These are phyloP conservation scores for Phaeosphaeria sp. DNA, from an alignment of 2,329 filamentous ascomycete genomes.

Conservation along the genomic window DNA sequence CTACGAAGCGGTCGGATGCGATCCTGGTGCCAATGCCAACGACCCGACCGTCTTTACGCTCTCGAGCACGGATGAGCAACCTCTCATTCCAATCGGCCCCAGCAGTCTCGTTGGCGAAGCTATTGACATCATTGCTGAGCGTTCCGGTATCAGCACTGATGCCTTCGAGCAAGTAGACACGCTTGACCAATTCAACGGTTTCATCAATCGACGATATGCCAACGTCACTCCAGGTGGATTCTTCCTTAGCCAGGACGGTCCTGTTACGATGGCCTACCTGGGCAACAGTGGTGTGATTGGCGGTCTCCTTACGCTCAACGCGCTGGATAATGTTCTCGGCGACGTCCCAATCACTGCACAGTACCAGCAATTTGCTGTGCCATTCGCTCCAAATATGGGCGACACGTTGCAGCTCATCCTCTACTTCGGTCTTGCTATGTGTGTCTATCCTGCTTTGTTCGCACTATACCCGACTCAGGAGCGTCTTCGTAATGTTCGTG, in stretches of 20 bases:
- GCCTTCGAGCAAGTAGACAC: conserved; percentile 65
- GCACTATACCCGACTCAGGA: conserved; percentile 88
- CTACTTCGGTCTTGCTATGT: conserved; percentile 81
- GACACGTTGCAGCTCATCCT: conserved; percentile 79
- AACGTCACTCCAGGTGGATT: conserved; percentile 80
- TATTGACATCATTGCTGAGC: conserved; percentile 35
- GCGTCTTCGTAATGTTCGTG: conserved; percentile 77
- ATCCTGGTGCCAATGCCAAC: conserved; percentile 46
- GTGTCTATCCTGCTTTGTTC: conserved; percentile 84
- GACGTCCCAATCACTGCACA: conserved; percentile 73
- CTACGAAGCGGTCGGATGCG: conserved; percentile 60
- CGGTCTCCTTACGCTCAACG: conserved; percentile 83
- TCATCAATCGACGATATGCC: conserved; percentile 67
- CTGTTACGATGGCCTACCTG: conserved; percentile 74
- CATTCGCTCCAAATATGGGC: conserved; percentile 72
- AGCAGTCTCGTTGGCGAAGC: conserved; percentile 35
- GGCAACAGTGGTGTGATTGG: conserved; percentile 68
- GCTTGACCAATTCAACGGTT: conserved; percentile 71
- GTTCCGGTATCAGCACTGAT: conserved; percentile 30
- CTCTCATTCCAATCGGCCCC: conserved; percentile 52
- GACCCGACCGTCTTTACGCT: conserved; percentile 41
- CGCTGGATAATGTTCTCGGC: conserved; percentile 79
- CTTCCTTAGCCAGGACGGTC: conserved; percentile 70
- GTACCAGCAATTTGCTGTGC: conserved; percentile 77
- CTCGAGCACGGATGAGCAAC: conserved; percentile 25